Evolutionary conservation across 2,329 filamentous ascomycete species (phyloP).

Genomic region (Phyllosticta citribraziliensis): DNA sequence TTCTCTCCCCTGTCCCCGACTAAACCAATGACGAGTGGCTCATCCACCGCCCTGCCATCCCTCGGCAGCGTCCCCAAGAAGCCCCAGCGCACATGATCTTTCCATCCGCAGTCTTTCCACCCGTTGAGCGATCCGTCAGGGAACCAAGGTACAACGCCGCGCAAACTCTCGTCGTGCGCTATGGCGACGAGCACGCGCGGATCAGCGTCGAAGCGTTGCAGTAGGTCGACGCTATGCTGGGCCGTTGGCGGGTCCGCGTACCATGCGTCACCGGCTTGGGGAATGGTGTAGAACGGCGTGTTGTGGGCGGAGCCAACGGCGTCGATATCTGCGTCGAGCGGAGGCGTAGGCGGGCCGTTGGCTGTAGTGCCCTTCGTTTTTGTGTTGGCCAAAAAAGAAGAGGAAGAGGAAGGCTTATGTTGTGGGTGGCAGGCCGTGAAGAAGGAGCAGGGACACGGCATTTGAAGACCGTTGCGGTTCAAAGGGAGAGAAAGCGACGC

Average conservation of each 20-base stretch:
- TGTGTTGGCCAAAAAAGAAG: no score
- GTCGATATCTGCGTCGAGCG: background rate
- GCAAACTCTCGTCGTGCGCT: constrained; percentile 20
- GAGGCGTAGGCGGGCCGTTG: no score
- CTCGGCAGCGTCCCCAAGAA: constrained; percentile 19
- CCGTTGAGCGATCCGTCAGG: constrained; percentile 16
- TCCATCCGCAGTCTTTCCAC: constrained; percentile 20
- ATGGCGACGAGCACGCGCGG: constrained; percentile 20
- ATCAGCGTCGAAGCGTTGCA: constrained; percentile 18
- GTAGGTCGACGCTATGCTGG: constrained; percentile 14
- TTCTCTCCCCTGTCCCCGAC: background rate
- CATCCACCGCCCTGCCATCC: constrained; percentile 12
- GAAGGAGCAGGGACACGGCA: constrained; percentile 7
- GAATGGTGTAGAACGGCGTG: constrained; percentile 4
- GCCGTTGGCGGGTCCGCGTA: constrained; percentile 11
- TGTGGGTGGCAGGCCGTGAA: constrained; percentile 9
- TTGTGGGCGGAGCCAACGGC: background rate
- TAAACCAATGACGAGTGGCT: background rate
- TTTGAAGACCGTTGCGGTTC: background rate
- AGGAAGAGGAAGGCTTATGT: background rate
- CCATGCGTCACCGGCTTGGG: background rate
- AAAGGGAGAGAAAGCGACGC: background rate
- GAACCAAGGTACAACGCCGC: constrained; percentile 18
- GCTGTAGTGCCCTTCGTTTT: no score
- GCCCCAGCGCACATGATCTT: constrained; percentile 17